These are phyloP conservation scores for Hypoxylon sp. DNA, from an alignment of 2,329 filamentous ascomycete species.

Conservation along the genomic window DNA sequence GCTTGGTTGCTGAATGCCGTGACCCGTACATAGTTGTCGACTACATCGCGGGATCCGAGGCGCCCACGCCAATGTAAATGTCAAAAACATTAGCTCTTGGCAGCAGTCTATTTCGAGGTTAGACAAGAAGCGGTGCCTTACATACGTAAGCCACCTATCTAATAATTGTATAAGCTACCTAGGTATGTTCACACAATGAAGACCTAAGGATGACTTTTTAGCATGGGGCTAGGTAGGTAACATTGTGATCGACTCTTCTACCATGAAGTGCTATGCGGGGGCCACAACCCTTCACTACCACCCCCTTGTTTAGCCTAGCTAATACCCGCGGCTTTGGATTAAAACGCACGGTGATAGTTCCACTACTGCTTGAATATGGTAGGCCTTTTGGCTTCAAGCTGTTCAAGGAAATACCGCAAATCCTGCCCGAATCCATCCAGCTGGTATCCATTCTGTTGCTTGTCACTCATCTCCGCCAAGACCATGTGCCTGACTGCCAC, in stretches of 20 bases:
- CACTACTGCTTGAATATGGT: slow-evolving; percentile 21
- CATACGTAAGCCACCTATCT: background rate
- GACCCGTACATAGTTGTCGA: background rate
- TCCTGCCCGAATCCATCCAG: slow-evolving; percentile 28
- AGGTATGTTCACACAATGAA: slow-evolving; percentile 13
- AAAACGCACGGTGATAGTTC: slow-evolving; percentile 38
- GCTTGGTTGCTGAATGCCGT: background rate
- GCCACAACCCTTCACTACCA: slow-evolving; percentile 17
- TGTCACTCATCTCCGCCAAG: slow-evolving; percentile 40
- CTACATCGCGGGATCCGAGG: slow-evolving; percentile 1
- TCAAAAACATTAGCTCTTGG: slow-evolving; percentile 3
- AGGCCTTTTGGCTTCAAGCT: slow-evolving; percentile 22
- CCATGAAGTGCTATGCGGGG: slow-evolving; percentile 29
- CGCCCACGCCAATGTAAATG: background rate
- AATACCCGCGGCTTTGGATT: slow-evolving; percentile 32
- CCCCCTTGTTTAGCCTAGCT: slow-evolving; percentile 30
- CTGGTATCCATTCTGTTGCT: slow-evolving; percentile 33
- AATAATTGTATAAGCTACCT: no score
- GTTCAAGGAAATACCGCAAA: slow-evolving; percentile 28
- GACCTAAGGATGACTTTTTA: slow-evolving; percentile 5
- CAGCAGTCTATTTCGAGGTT: slow-evolving; percentile 1
- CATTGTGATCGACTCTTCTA: slow-evolving; percentile 42
- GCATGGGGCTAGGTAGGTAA: slow-evolving; percentile 28
- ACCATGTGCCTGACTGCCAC: slow-evolving; percentile 19
- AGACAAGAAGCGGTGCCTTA: background rate